Percentiles rank a stretch among this genome's conserved stretches.
phyloP scores from a whole-genome alignment of 2,329 filamentous ascomycete species.

The Coniochaeta ligniaria region DNA sequence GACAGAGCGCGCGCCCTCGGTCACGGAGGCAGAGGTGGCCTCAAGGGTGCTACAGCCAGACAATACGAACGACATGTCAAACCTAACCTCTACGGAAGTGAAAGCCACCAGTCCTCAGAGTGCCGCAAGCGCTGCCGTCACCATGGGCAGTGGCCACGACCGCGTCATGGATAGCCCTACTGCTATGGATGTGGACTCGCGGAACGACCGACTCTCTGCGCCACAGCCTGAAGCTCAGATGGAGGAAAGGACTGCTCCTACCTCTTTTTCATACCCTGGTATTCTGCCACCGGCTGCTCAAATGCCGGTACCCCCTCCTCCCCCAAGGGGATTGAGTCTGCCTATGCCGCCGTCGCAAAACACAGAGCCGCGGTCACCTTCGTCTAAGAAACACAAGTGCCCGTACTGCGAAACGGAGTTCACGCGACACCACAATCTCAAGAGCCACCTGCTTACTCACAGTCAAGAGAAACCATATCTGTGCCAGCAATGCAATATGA shows the following conservation, averaged over 20 bases:
- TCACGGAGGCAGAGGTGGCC: conserved; percentile 33
- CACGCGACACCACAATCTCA: conserved; percentile 93
- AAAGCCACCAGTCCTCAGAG: conserved; percentile 37
- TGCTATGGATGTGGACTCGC: conserved; percentile 47
- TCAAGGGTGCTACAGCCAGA: conserved; percentile 24
- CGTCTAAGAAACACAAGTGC: conserved; percentile 86
- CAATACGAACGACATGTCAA: not conserved
- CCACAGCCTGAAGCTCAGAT: conserved; percentile 37
- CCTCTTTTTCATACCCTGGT: conserved; percentile 49
- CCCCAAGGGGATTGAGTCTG: conserved; percentile 45
- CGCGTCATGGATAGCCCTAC: conserved; percentile 42
- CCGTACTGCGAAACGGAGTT: conserved; percentile 96
- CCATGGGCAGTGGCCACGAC: conserved; percentile 28
- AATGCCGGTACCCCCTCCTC: conserved; percentile 38
- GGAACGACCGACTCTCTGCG: conserved; percentile 24
- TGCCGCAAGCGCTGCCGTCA: conserved; percentile 25
- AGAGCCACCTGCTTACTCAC: conserved; percentile 93
- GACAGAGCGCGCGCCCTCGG: conserved; percentile 25
- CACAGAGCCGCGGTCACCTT: conserved; percentile 58
- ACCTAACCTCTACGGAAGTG: conserved; percentile 25
- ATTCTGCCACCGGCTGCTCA: conserved; percentile 34
- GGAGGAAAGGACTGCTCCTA: conserved; percentile 39
- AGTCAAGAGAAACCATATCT: conserved; percentile 98
- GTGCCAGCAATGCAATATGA: conserved; percentile 86
- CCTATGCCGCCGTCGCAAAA: conserved; percentile 40